Base-by-base conservation (phyloP, 352 stramenopile genomes). In the Phytophthora kernoviae region DNA sequence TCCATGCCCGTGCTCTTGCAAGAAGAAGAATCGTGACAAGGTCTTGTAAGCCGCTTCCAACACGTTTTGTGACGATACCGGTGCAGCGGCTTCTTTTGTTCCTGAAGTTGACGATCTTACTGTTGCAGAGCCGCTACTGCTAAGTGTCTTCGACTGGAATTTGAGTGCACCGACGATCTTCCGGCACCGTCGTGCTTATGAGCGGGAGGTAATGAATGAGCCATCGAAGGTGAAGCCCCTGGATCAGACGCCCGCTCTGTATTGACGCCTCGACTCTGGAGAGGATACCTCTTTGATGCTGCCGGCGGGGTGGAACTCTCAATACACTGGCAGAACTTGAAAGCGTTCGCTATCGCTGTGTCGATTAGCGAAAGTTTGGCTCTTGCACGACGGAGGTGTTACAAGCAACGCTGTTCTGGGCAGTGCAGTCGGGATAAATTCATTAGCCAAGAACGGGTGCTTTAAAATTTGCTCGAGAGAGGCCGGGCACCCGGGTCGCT, bases 381-480 rank as follows among this genome's bases (percentile, higher is more conserved):
- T 52, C 39, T 90, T 88, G 45, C 79, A 87, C 18, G 58, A 78
- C 27, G 82, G 84, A 5, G 87, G 87, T 2, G 87, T 94, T 55
- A 90, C 75, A 1, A 93, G 47, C 42, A 96, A 56, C 9, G 87
- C 83, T 3, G 81, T 84, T 32, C 65, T 72, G 4, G 88, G 79
- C 14, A 96, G 41, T 5, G 72, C 69, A n/a, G 58, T 60, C 12
- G 84, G 77, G 11, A 87, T 71, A 7, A 80, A 73, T 20, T 88
- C 73, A 33, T 90, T 77, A 9, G 62, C 49, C 12, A 96, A 76
- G 51, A 96, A 96, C 21, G 85, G 71, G 43, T 96, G 88, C 24
- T 75, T 73, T 2, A 93, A 69, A 58, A 97, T 94, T 12, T 79
- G 75, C n/a, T 79, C 64, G 2, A 96, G 56, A 14, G 88, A 91